These are phyloP conservation scores for sunflower (Helianthus annuus) DNA, from an alignment of 129 eudicot species.

Conservation along the genomic window DNA sequence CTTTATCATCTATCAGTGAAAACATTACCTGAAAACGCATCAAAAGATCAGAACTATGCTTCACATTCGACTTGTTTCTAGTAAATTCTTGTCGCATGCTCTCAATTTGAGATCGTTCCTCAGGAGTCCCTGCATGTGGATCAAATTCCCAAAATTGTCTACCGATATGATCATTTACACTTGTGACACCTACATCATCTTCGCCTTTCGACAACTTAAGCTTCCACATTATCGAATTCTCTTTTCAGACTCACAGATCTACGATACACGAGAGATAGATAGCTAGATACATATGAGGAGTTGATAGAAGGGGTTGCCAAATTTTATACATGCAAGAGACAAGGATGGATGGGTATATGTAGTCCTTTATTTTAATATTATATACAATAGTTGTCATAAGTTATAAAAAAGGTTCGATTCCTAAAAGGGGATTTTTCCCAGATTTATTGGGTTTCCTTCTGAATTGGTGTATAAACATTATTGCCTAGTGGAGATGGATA, in stretches of 20 bases:
- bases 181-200: constrained; percentile 31
- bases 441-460: no score
- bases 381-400: background rate
- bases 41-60: constrained; percentile 58
- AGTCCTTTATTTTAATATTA: background rate
- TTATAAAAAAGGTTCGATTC: no score
- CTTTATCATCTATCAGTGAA: background rate
- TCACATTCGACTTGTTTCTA: constrained; percentile 34
- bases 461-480: no score
- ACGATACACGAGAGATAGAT: background rate
- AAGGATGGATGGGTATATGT: background rate
- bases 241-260: background rate
- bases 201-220: constrained; percentile 50
- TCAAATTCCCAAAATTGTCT: constrained; percentile 70
- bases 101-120: constrained; percentile 47
- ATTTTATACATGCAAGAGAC: constrained; percentile 12
- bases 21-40: constrained; percentile 57
- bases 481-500: no score
- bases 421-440: no score
- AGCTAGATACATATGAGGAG: no score
- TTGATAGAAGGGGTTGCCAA: background rate
- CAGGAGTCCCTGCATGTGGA: constrained; percentile 43
- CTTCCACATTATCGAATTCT: constrained; percentile 54
- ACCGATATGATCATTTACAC: constrained; percentile 49
- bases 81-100: constrained; percentile 42